Base-by-base conservation (phyloP, 768 basidiomycete species). In the Macrolepiota fuliginosa region DNA sequence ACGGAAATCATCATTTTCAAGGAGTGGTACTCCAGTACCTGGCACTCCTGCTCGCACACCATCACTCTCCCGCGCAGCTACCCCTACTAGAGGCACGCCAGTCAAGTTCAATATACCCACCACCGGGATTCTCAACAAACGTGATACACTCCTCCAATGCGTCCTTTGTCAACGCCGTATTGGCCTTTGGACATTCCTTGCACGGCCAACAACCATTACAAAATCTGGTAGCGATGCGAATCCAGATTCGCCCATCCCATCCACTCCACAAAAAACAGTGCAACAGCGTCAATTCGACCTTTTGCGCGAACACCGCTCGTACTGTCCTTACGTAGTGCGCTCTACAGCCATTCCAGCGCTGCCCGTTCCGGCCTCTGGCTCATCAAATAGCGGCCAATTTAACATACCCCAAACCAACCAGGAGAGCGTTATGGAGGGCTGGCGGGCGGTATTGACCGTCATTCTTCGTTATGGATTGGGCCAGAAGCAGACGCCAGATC, bases 261-360 rank as follows among this genome's bases (percentile, higher is more conserved):
- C 65, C 58, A 63, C 66, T 62, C 64, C 73, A n/a, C 73, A 70
- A 35, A 75, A 65, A 64, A 65, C 65, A 12, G 61, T 72, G 3
- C 73, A 74, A 17, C 75, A 74, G 46, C 70, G 90, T 56, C 83
- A 82, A 22, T 85, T 94, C 56, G 91, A 94, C 69, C 68, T 93
- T 39, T 71, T 92, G 51, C 89, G 86, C 67, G 92, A 94, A 71
- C 92, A 94, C 69, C 82, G 92, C 27, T 89, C 90, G 2, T 92
- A 90, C 66, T 94, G 92, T 65, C 92, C 92, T n/a, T 94, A 92
- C 63, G 83, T 91, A 29, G 86, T 88, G 37, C 81, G 83, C 13
- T 90, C 89, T 6, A 91, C 88, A 2, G 68, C 78, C 1, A 76
- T 91, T 11, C 88, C 89, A 3, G 82, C 85, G 2, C 71, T 86